Base-by-base conservation (phyloP, 331 rosid genomes). In the Telfairia occidentalis region DNA sequence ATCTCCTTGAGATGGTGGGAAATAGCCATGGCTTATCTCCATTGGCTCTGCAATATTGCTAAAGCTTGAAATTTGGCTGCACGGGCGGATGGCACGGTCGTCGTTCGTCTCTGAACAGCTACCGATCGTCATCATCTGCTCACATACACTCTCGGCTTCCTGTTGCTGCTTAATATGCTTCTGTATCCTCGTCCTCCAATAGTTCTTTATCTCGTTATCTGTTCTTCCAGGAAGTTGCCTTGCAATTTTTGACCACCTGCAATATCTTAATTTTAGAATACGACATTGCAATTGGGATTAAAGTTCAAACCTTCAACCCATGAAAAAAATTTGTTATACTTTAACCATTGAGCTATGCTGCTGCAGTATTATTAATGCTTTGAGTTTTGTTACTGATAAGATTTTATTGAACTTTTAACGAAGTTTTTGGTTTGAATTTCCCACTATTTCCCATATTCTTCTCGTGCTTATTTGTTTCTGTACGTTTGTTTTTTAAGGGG, bases 181-280 rank as follows among this genome's bases (percentile, higher is more conserved):
- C 12, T 75, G 78, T 42, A 75, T 75, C 52, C 70, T 75, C 5
- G 78, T 75, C 78, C 78, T 75, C 78, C 78, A 75, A 0, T 57
- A 75, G 24, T 75, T 75, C 28, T 75, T 75, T 58, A 75, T 75
- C 48, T 75, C 78, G 26, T 75, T 75, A 43, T 75, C 78, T 18
- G 78, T 75, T 43, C 78, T 75, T 59, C 78, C 78, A 1, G 78
- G 78, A 7, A 75, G 78, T 7, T 75, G 71, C 15, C 52, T 75
- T 4, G 78, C 78, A 75, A 75, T 75, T 75, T 58, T 75, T 28
- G 78, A 75, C 78, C 78, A 75, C 78, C 78, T 75, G 71, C 2
- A 8, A 7, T 18, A 3, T 63, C 32, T 60, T 58, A 58, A n/a
- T 3, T 58, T 26, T 26, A 43, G 49, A 43, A 37, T 6, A 6